These are phyloP conservation scores for Lyophyllum shimeji DNA, from an alignment of 768 basidiomycete species.

Conservation along the genomic window DNA sequence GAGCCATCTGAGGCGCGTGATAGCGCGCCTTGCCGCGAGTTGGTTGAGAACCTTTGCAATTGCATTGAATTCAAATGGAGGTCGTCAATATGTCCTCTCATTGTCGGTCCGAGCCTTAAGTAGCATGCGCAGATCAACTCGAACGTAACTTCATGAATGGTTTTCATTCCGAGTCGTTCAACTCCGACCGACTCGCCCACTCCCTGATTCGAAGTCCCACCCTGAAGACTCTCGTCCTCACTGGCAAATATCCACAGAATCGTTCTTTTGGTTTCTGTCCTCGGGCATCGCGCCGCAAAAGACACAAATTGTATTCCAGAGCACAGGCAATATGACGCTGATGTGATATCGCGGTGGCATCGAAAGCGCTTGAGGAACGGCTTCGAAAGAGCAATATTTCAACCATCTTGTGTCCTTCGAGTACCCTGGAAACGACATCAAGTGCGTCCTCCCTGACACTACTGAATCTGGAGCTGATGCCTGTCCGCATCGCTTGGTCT, in stretches of 20 bases:
- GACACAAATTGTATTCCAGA: not conserved
- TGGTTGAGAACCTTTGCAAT: not conserved
- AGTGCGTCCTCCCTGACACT: not conserved
- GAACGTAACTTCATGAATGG: not conserved
- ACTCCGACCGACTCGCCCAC: not conserved
- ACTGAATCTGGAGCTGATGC: no score
- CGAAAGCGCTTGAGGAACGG: not conserved
- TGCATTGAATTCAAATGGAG: constrained; percentile 4
- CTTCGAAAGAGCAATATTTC: not conserved
- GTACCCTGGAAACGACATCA: not conserved
- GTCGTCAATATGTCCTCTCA: not conserved
- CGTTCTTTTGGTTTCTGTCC: no score
- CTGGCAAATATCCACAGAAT: no score
- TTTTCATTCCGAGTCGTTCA: not conserved
- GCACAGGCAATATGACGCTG: not conserved
- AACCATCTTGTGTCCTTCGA: not conserved
- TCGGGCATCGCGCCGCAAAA: not conserved
- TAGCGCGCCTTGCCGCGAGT: not conserved
- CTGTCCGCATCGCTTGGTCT: no score
- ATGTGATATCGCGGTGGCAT: not conserved
- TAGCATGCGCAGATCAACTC: not conserved
- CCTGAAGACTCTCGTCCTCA: not conserved
- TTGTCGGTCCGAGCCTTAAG: not conserved
- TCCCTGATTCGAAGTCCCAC: not conserved
- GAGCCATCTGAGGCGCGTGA: not conserved